phyloP scores from a whole-genome alignment of 306 rosid genomes.

The Herpetospermum pedunculosum region DNA sequence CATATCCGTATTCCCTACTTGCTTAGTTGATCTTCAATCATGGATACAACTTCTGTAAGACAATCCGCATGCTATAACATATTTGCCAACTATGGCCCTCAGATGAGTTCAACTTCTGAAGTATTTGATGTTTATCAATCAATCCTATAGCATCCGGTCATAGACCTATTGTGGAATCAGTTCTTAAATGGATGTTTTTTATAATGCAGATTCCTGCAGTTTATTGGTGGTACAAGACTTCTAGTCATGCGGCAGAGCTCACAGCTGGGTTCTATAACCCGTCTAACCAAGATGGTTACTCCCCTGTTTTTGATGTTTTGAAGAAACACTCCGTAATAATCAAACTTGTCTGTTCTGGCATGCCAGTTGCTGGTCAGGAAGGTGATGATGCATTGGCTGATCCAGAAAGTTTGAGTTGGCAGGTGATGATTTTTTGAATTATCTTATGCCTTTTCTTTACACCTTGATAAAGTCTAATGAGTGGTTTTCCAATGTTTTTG shows the following conservation, averaged over 20 bases:
- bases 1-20: neutral
- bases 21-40: neutral
- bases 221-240: constrained; percentile 90
- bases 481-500: neutral
- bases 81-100: neutral
- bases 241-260: constrained; percentile 93
- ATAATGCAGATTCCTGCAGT: constrained; percentile 72
- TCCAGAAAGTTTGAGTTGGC: constrained; percentile 90
- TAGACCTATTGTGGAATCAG: neutral
- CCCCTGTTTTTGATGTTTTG: constrained; percentile 75
- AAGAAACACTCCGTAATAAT: constrained; percentile 56
- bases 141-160: neutral
- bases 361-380: constrained; percentile 51
- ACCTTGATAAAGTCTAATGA: too few species aligned
- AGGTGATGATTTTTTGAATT: constrained; percentile 37
- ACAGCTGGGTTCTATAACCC: constrained; percentile 95
- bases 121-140: neutral
- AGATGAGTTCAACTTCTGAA: neutral
- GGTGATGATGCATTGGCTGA: constrained; percentile 64
- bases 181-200: neutral
- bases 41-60: neutral
- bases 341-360: constrained; percentile 72
- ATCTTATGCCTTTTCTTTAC: neutral
- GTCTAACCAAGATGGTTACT: constrained; percentile 83
- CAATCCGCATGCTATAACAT: neutral